These are phyloP conservation scores for Ophiostoma pallidulum DNA, from an alignment of 2,329 filamentous ascomycete genomes.

Conservation along the genomic window DNA sequence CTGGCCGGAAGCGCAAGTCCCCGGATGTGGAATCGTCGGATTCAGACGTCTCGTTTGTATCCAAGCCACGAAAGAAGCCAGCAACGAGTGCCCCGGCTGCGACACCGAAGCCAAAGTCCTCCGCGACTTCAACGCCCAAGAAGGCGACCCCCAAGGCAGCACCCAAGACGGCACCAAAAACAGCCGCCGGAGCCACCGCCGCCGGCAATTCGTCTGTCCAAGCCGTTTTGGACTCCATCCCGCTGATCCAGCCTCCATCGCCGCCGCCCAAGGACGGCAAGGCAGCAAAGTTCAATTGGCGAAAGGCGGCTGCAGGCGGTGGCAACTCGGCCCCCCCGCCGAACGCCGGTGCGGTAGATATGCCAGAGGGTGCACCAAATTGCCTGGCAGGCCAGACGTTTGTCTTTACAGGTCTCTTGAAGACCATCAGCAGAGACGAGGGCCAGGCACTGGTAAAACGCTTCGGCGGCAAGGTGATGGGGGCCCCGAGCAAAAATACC, in stretches of 20 bases:
- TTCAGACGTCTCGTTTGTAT: slow-evolving; percentile 36
- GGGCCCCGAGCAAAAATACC: slow-evolving; percentile 82
- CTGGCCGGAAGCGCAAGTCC: slow-evolving; percentile 48
- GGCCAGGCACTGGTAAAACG: slow-evolving; percentile 79
- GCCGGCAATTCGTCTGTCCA: slow-evolving; percentile 58
- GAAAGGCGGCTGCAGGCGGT: slow-evolving; percentile 47
- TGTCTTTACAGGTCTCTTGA: slow-evolving; percentile 86
- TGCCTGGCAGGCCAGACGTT: slow-evolving; percentile 85
- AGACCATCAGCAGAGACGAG: slow-evolving; percentile 73
- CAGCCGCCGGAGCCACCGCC: slow-evolving; percentile 36
- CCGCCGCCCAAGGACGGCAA: slow-evolving; percentile 64
- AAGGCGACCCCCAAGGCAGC: slow-evolving; percentile 5
- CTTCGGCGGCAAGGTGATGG: slow-evolving; percentile 86
- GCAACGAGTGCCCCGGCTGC: slow-evolving; percentile 22
- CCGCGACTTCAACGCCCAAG: slow-evolving; percentile 26
- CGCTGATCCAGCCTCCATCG: slow-evolving; percentile 70
- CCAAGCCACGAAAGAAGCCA: slow-evolving; percentile 51
- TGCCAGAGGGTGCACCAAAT: slow-evolving; percentile 78
- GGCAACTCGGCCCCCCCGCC: slow-evolving; percentile 56
- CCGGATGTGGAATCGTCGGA: slow-evolving; percentile 46
- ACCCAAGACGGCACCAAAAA: slow-evolving; percentile 4
- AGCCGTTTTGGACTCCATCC: slow-evolving; percentile 80
- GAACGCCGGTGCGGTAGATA: slow-evolving; percentile 53
- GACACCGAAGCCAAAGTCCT: slow-evolving; percentile 44
- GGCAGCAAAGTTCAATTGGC: slow-evolving; percentile 68